Evolutionary conservation across 2,329 filamentous ascomycete species (phyloP).

Genomic region (Rhytidhysteron rufulum): DNA sequence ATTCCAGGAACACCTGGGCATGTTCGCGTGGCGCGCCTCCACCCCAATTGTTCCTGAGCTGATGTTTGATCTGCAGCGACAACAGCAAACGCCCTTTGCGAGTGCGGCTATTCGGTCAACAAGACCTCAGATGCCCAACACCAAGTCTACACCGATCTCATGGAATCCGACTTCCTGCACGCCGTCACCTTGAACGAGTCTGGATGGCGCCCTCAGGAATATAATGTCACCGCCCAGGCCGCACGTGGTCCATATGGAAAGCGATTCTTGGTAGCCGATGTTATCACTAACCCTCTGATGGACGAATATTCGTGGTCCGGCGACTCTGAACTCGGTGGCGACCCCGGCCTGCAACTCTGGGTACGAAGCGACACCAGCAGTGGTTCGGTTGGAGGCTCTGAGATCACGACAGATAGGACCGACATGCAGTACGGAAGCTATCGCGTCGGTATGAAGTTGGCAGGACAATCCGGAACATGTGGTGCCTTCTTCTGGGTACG

Average conservation of each 20-base stretch:
- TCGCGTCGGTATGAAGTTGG: constrained; percentile 63
- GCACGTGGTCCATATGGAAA: constrained; percentile 65
- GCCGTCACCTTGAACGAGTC: constrained; percentile 44
- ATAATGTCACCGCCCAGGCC: constrained; percentile 57
- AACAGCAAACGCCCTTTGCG: constrained; percentile 58
- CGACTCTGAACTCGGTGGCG: constrained; percentile 41
- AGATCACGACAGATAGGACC: constrained; percentile 58
- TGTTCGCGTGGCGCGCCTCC: background rate
- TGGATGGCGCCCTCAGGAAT: constrained; percentile 65
- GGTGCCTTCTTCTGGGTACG: constrained; percentile 75
- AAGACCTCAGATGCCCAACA: constrained; percentile 37
- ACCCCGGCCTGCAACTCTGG: constrained; percentile 36
- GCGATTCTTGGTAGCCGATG: constrained; percentile 55
- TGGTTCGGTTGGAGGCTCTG: constrained; percentile 58
- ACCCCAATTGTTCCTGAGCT: constrained; percentile 17
- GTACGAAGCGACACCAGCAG: constrained; percentile 35
- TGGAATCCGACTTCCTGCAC: constrained; percentile 70
- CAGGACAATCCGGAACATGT: constrained; percentile 62
- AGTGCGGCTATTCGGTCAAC: constrained; percentile 66
- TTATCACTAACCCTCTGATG: constrained; percentile 51
- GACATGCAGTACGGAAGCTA: constrained; percentile 71
- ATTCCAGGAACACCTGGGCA: background rate
- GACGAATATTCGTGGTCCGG: constrained; percentile 43
- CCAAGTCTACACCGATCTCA: constrained; percentile 62
- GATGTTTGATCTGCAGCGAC: too few species aligned